Evolutionary conservation across 2,329 filamentous ascomycete species (phyloP).

Genomic region (Claviceps citrina): DNA sequence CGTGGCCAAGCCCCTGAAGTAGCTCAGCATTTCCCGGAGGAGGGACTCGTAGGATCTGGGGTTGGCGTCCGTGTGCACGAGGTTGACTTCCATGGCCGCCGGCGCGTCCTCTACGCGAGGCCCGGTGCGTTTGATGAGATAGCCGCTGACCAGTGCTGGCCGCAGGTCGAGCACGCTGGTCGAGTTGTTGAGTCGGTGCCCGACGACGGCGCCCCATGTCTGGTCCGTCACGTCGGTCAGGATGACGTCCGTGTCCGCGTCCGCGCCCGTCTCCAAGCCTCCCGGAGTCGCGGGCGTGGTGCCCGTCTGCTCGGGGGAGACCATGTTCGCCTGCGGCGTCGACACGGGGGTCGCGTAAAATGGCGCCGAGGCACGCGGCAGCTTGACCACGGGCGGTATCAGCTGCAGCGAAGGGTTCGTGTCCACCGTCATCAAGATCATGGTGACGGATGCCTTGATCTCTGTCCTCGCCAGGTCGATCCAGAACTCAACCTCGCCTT

Average conservation of each 20-base stretch:
- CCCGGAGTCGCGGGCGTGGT: constrained; percentile 35
- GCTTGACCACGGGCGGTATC: constrained; percentile 37
- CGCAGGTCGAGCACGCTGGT: constrained; percentile 37
- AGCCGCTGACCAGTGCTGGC: constrained; percentile 46
- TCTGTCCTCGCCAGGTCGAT: constrained; percentile 36
- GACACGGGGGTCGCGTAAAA: constrained; percentile 50
- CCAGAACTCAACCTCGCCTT: constrained; percentile 48
- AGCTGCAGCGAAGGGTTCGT: constrained; percentile 49
- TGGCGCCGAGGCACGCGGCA: constrained; percentile 28
- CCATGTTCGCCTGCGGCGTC: constrained; percentile 44
- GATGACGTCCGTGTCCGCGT: constrained; percentile 41
- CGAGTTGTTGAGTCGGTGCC: constrained; percentile 49
- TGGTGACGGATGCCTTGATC: constrained; percentile 32
- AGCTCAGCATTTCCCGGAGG: constrained; percentile 52
- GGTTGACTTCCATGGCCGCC: constrained; percentile 46
- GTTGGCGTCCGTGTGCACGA: constrained; percentile 39
- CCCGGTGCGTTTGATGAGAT: constrained; percentile 49
- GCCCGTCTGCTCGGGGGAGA: constrained; percentile 47
- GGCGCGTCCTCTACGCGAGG: constrained; percentile 41
- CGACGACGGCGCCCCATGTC: constrained; percentile 58
- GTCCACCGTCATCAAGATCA: constrained; percentile 50
- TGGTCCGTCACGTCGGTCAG: constrained; percentile 61
- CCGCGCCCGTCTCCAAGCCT: constrained; percentile 25
- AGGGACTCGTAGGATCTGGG: constrained; percentile 45
- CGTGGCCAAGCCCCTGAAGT: constrained; percentile 53